These are phyloP conservation scores for Cynara cardunculus DNA, from an alignment of 129 eudicot species.

Conservation along the genomic window DNA sequence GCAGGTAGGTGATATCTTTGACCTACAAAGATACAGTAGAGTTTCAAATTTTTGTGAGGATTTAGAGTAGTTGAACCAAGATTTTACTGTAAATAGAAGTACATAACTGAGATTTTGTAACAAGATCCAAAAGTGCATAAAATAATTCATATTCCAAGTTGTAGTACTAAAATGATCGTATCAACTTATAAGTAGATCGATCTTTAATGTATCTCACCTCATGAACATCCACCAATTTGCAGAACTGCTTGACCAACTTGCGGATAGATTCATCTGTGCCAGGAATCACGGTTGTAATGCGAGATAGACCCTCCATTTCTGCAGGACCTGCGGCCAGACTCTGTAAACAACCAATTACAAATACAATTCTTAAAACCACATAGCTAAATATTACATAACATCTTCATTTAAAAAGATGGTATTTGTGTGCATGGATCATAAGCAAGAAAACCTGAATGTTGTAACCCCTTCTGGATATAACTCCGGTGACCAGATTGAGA, in stretches of 20 bases:
- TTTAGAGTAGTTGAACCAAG: not conserved
- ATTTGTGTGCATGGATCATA: not conserved
- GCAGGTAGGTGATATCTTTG: slow-evolving; percentile 69
- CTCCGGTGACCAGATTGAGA: slow-evolving; percentile 77
- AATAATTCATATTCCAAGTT: not conserved
- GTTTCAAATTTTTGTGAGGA: not conserved
- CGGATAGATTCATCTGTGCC: slow-evolving; percentile 78
- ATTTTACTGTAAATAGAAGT: not conserved
- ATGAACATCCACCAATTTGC: slow-evolving; percentile 82
- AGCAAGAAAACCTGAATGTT: slow-evolving; percentile 66
- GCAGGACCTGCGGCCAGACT: slow-evolving; percentile 96
- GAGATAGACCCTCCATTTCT: slow-evolving; percentile 76
- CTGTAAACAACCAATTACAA: slow-evolving; percentile 37
- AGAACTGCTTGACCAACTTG: slow-evolving; percentile 72
- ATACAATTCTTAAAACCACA: not conserved
- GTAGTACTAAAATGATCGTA: not conserved
- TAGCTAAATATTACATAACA: not conserved
- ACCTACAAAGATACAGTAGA: slow-evolving; percentile 44
- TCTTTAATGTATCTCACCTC: slow-evolving; percentile 46
- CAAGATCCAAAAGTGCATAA: not conserved
- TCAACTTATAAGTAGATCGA: not conserved
- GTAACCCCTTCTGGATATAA: slow-evolving; percentile 85
- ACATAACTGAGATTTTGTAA: not conserved
- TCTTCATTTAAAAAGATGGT: not conserved
- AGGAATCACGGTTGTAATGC: slow-evolving; percentile 88